Evolutionary conservation across 179 eudicot species (phyloP), one percentile per base, ranked within the genome.

Genomic region (Carnegiea gigantea): DNA sequence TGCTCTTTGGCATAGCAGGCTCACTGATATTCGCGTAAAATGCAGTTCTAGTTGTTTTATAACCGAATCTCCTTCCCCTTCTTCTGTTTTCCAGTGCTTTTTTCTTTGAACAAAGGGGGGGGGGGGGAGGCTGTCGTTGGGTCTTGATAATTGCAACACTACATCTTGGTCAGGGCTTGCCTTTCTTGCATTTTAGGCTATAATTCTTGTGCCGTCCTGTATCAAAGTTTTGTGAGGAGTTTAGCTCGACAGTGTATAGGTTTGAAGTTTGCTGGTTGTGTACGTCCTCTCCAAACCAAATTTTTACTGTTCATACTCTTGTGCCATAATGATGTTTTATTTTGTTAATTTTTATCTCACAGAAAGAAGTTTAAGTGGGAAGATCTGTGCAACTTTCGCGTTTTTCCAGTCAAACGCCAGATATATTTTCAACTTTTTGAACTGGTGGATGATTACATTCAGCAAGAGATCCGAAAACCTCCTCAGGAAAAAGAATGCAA

Each of bases 371-470:
- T 82, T 40, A 91, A 82, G 74, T 95, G 97, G 99, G 90, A 88
- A 76, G 99, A 95, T 88, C 79, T 94, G 72, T 91, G 97, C 84
- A 86, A 89, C 38, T 95, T 95, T 79, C 90, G 86, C 67, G 93
- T 90, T 86, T 95, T 94, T 77, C 99, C 99, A 74, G 79, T 81
- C 85, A 94, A 94, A 82, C 86, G 88, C 81, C 97, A 90, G 85
- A 85, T 84, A 82, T 87, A 89, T 57, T 84, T 95, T 79, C 98
- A 94, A 78, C 93, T 94, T 80, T 90, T 84, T 87, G 98, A 95
- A 85, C 92, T 95, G 83, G 82, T 30, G 24, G 99, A 95, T 84
- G 93, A 95, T 77, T 91, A 89, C 87, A 90, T 95, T 85, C 95
- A 95, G 81, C 81, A 92, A 79, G 99, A 91, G 87, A 95, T 94